Evolutionary conservation across 1,139 yeast species (phyloP), one percentile per base, ranked within the genome.

Genomic region (Pichia sp.): DNA sequence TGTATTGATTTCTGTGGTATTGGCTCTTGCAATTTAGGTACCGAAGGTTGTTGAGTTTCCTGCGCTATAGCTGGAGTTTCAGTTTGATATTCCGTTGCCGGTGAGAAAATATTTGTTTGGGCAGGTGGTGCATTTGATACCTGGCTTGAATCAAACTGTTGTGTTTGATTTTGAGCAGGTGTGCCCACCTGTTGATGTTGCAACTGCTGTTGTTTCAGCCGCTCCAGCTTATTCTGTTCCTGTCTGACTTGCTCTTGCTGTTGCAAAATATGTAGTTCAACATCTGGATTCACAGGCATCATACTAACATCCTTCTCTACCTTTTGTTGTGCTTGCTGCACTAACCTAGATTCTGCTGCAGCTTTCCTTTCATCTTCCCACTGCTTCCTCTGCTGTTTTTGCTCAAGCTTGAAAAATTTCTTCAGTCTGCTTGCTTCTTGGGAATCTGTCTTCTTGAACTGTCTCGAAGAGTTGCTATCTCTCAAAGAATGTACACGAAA

Each of bases 401-500:
- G 55, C 34, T 60, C 58, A 17, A 46, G 42, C 48, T 59, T 55
- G 16, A 52, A 34, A 17, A 56, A 34, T 30, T 51, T 56, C 31
- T 49, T 56, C 12, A 55, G 17, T 30, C 49, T 54, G 33, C 40
- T 52, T 2, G 50, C 20, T 12, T 58, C 61, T 40, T 48, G 50
- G 12, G 51, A 45, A 27, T 55, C 59, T 1, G 30, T 16, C 5
- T 27, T 33, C 14, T 51, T 48, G 8, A 48, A 33, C 8, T 47
- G 14, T 38, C 50, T 48, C 3, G 42, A 34, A 17, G 46, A 41
- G 7, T 38, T 33, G 8, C 20, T n/a, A 30, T 53, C 62, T 42
- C 66, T 55, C 30, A 64, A 38, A 8, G 66, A 63, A 44, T 64
- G 64, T 4, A 58, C 49, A 12, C 50, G 53, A 42, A 64, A 64